Conservation (phyloP, 345 rosid species). For the Linum lewisii region DNA sequence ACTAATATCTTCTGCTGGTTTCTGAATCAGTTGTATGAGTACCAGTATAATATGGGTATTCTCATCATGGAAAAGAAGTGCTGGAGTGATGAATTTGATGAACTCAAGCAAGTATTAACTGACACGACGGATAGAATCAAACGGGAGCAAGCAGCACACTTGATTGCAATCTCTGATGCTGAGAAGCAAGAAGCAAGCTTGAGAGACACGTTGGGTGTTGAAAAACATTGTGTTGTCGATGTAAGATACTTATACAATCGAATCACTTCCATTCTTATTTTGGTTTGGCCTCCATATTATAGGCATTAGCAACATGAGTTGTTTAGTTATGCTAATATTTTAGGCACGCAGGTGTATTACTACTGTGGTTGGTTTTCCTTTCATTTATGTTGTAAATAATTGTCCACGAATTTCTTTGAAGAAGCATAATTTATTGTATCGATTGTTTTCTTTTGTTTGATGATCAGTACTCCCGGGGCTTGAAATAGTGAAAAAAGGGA, state of each 20-base stretch:
- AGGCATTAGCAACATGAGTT: too few species aligned
- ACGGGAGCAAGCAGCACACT: slow-evolving; percentile 69
- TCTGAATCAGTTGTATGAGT: slow-evolving; percentile 59
- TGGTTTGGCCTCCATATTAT: too few species aligned
- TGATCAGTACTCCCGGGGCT: too few species aligned
- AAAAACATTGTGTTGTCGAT: slow-evolving; percentile 83
- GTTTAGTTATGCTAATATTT: too few species aligned
- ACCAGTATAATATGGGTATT: slow-evolving; percentile 71
- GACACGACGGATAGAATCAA: slow-evolving; percentile 55
- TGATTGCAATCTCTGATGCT: slow-evolving; percentile 58
- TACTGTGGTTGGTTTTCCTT: too few species aligned
- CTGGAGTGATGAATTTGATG: slow-evolving; percentile 63
- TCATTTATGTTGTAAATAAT: too few species aligned
- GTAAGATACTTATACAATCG: slow-evolving; percentile 32
- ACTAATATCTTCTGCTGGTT: slow-evolving; percentile 9
- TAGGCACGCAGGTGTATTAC: too few species aligned
- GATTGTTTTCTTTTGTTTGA: too few species aligned
- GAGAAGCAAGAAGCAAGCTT: slow-evolving; percentile 79
- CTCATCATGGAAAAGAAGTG: slow-evolving; percentile 87
- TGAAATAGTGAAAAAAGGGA: too few species aligned
- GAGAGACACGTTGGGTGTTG: slow-evolving; percentile 81
- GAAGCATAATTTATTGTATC: too few species aligned
- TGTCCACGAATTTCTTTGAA: too few species aligned
- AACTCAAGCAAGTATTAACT: slow-evolving; percentile 40
- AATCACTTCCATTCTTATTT: too few species aligned